A percentile compares a stretch with the other conserved stretches of the same genome.
These are phyloP conservation scores for Penium margaritaceum DNA, from an alignment of 139 green algal genomes.

Conservation along the genomic window DNA sequence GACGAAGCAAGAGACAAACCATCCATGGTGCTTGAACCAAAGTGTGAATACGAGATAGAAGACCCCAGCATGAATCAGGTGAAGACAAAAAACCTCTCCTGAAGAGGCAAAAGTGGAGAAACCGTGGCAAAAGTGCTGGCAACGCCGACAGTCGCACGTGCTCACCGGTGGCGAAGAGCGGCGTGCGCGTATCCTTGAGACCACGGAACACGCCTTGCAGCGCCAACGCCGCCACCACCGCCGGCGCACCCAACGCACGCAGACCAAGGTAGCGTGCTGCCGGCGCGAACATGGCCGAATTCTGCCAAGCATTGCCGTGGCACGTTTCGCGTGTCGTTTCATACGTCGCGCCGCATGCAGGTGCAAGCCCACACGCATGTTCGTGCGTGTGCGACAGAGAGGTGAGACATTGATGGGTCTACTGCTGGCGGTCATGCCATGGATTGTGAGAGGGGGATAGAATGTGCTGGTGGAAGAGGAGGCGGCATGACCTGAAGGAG, in stretches of 20 bases:
- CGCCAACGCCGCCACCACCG: slow-evolving; percentile 38
- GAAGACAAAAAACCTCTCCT: background rate
- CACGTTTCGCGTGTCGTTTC: too few species aligned
- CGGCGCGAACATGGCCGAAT: slow-evolving; percentile 29
- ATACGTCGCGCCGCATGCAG: too few species aligned
- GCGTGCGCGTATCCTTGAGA: slow-evolving; percentile 43
- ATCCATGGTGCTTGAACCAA: background rate
- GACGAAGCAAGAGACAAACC: background rate
- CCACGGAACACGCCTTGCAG: slow-evolving; percentile 45
- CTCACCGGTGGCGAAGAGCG: slow-evolving; percentile 41
- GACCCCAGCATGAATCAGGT: background rate
- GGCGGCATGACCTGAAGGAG: too few species aligned
- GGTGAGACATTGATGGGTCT: too few species aligned
- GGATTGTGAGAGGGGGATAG: too few species aligned
- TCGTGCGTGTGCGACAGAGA: too few species aligned
- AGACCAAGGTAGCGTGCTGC: slow-evolving; percentile 30
- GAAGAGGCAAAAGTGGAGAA: too few species aligned
- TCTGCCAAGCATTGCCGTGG: too few species aligned
- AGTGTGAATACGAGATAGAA: background rate
- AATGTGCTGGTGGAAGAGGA: too few species aligned
- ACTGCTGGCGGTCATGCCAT: too few species aligned
- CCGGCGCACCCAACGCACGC: slow-evolving; percentile 39
- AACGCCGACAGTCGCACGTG: background rate
- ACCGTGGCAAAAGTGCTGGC: too few species aligned
- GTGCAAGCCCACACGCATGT: too few species aligned